Base-by-base conservation (phyloP, 1,284 basidiomycete genomes). In the Ustilago cynodontis region DNA sequence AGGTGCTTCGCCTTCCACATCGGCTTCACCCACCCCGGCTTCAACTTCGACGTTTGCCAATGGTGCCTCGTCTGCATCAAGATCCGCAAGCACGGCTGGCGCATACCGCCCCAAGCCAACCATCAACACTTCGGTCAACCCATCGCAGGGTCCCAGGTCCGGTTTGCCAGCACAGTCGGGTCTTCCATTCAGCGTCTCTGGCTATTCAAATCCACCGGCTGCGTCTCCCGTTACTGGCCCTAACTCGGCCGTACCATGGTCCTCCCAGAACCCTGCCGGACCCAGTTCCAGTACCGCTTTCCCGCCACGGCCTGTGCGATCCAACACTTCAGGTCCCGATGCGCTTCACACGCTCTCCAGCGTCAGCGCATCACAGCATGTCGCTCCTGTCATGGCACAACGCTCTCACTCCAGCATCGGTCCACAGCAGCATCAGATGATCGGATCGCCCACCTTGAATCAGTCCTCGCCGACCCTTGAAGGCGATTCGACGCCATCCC, bases 321-420 rank as follows among this genome's bases (percentile, higher is more conserved):
- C 79, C 61, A 65, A 81, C 45, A 81, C 79, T 3, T 54, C 68
- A 2, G 73, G 58, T 16, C 65, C 67, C 8, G 73, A 79, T n/a
- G 53, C 60, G 24, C 64, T 73, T 37, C 65, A 64, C 16, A 70
- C 66, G n/a, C 22, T 71, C 4, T 59, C 76, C 2, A 53, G 69
- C 2, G 58, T 59, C 60, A 50, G 31, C 29, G 49, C 68, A 0
- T 72, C 78, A 9, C 73, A 77, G 22, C 68, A 71, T 18, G 67
- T 72, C 6, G 67, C 71, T 4, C 66, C 65, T 1, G 45, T 62
- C 59, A 62, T 77, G 74, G 70, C 56, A 13, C 69, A 72, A 56
- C 74, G 74, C 37, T 77, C 74, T 18, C 74, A 72, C 22, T 77
- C 74, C 8, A 77, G 74, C 70, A 72, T 77, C 49, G 70, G 70